Evolutionary conservation across 257 asterid genomes (phyloP).

Genomic region (Solanum ossicruentum): DNA sequence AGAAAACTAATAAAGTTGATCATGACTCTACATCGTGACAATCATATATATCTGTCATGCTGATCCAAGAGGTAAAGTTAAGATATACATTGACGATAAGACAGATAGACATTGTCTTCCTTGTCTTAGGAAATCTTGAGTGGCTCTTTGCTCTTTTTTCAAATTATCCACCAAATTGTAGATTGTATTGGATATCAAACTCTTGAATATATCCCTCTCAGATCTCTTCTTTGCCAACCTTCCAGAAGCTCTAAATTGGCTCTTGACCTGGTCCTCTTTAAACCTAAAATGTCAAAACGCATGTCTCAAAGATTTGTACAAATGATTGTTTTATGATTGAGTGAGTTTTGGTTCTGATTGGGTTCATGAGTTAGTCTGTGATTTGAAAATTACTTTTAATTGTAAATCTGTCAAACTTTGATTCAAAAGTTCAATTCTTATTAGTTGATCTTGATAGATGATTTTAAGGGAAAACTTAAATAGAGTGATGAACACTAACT

Average conservation of each 20-base stretch:
- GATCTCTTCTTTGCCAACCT: not conserved
- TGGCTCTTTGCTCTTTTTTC: not conserved
- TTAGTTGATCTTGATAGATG: too few relatives aligned
- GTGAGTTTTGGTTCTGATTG: too few relatives aligned
- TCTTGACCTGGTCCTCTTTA: not conserved
- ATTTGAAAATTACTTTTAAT: too few relatives aligned
- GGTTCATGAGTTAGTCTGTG: too few relatives aligned
- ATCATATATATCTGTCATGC: not conserved
- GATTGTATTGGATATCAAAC: not conserved
- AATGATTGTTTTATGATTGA: too few relatives aligned
- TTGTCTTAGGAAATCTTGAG: not conserved
- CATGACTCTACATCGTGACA: not conserved
- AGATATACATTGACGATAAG: not conserved
- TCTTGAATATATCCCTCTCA: not conserved
- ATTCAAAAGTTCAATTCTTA: too few relatives aligned
- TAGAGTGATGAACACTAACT: too few relatives aligned
- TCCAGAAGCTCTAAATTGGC: not conserved
- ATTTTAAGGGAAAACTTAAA: too few relatives aligned
- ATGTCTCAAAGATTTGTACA: not conserved
- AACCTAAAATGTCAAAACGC: not conserved
- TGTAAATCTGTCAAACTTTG: too few relatives aligned
- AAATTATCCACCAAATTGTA: not conserved
- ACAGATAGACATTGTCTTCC: not conserved
- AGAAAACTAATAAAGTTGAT: not conserved
- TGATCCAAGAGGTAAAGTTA: not conserved